phyloP scores from a whole-genome alignment of 441 rosid species.

The Daphne laureola region DNA sequence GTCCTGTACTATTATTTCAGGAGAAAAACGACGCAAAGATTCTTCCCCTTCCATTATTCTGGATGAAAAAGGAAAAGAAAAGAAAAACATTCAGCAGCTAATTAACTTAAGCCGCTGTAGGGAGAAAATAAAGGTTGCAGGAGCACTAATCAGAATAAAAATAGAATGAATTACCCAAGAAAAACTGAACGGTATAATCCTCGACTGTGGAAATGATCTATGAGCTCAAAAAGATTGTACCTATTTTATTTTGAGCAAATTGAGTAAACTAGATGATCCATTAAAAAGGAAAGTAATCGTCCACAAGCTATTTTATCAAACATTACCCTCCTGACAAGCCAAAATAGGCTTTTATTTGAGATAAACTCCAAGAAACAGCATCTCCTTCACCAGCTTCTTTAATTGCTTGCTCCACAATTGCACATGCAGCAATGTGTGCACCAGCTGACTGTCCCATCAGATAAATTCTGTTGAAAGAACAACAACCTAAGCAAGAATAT shows the following conservation, averaged over 20 bases:
- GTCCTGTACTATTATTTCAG: constrained; percentile 70
- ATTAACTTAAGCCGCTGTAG: not conserved
- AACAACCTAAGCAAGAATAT: constrained; percentile 6
- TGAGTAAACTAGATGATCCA: no score
- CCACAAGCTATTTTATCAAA: not conserved
- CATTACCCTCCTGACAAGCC: constrained; percentile 92
- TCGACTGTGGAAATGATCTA: constrained; percentile 78
- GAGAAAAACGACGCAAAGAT: constrained; percentile 67
- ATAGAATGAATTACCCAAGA: constrained; percentile 34
- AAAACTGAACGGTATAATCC: constrained; percentile 82
- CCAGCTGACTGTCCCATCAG: constrained; percentile 99
- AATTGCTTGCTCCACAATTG: constrained; percentile 79
- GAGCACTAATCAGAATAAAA: not conserved
- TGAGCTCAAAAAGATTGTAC: constrained; percentile 75
- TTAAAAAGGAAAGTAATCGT: no score
- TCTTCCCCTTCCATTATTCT: constrained; percentile 97
- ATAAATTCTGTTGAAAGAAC: constrained; percentile 46
- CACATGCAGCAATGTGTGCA: constrained; percentile 91
- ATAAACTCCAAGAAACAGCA: constrained; percentile 69
- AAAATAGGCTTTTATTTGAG: constrained; percentile 76
- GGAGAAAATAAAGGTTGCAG: not conserved
- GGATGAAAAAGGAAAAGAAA: constrained; percentile 9
- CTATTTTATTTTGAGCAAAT: constrained; percentile 25
- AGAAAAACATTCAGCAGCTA: constrained; percentile 6
- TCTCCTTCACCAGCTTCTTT: constrained; percentile 79